Evolutionary conservation across 2,329 filamentous ascomycete genomes (phyloP).

Genomic region (Colletotrichum theobromicola): DNA sequence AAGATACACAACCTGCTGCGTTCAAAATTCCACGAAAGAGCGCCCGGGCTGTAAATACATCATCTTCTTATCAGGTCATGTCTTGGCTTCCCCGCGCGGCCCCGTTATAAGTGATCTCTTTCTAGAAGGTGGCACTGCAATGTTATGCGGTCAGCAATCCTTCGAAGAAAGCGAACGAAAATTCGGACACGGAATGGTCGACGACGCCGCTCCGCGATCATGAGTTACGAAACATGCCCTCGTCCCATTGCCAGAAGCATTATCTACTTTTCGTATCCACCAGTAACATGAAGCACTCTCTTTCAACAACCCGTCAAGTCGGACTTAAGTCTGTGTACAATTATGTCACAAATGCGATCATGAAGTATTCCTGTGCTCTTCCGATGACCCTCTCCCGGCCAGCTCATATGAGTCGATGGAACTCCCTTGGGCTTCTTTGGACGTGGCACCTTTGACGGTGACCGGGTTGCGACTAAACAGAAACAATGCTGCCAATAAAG

Average conservation of each 20-base stretch:
- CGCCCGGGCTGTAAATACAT: background rate
- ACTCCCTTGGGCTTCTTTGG: background rate
- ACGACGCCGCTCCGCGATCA: background rate
- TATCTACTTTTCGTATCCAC: background rate
- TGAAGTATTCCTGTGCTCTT: background rate
- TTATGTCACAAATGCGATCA: background rate
- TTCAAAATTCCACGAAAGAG: background rate
- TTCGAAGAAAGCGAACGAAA: background rate
- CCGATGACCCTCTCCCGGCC: background rate
- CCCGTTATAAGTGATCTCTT: background rate
- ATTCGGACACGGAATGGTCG: background rate
- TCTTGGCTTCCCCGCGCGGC: background rate
- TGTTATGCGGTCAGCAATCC: constrained; percentile 9
- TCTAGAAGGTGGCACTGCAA: background rate
- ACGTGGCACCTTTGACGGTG: background rate
- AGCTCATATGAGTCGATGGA: background rate
- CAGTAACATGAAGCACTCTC: background rate
- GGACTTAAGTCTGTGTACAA: background rate
- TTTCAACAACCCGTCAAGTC: background rate
- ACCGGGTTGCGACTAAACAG: background rate
- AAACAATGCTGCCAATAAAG: background rate
- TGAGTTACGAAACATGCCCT: background rate
- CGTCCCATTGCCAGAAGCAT: background rate
- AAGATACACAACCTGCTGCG: background rate
- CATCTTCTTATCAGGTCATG: background rate